A percentile compares a stretch with the other conserved stretches of the same genome.
Evolutionary conservation across 192 early-diverging fungal species (phyloP).

Genomic region (Entrophospora sp.): DNA sequence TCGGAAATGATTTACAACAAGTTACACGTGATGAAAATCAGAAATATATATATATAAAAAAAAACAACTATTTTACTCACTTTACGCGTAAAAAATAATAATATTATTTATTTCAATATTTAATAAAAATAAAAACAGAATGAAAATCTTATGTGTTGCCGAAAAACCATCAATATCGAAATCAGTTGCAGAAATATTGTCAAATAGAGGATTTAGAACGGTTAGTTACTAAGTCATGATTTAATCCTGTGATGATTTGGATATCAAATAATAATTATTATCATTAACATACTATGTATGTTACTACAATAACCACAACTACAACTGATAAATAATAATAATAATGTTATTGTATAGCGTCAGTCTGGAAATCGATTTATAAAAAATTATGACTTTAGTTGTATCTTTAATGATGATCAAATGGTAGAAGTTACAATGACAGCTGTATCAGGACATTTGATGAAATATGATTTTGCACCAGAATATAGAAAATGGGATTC

Average conservation of each 20-base stretch:
- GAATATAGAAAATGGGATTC: constrained; percentile 53
- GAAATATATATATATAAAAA: too few relatives aligned
- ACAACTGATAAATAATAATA: neutral
- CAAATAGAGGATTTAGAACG: constrained; percentile 20
- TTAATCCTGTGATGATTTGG: neutral
- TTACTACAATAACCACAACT: neutral
- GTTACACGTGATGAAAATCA: too few relatives aligned
- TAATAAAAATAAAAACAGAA: too few relatives aligned
- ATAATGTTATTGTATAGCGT: constrained; percentile 21
- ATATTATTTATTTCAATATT: too few relatives aligned
- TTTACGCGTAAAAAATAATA: too few relatives aligned
- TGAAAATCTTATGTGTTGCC: constrained; percentile 90
- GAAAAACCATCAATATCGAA: constrained; percentile 90
- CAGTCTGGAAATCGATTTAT: constrained; percentile 51
- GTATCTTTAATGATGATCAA: constrained; percentile 42
- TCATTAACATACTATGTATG: neutral
- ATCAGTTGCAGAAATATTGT: constrained; percentile 68
- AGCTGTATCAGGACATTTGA: constrained; percentile 71
- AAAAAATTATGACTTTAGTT: constrained; percentile 75
- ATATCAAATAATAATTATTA: too few relatives aligned
- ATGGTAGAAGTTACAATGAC: constrained; percentile 71
- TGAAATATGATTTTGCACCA: constrained; percentile 55
- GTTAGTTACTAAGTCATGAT: neutral
- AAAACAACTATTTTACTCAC: too few relatives aligned
- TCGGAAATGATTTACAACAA: too few relatives aligned